Base-by-base conservation (phyloP, 371 early-diverging fungal genomes). In the Apophysomyces trapeziformis region DNA sequence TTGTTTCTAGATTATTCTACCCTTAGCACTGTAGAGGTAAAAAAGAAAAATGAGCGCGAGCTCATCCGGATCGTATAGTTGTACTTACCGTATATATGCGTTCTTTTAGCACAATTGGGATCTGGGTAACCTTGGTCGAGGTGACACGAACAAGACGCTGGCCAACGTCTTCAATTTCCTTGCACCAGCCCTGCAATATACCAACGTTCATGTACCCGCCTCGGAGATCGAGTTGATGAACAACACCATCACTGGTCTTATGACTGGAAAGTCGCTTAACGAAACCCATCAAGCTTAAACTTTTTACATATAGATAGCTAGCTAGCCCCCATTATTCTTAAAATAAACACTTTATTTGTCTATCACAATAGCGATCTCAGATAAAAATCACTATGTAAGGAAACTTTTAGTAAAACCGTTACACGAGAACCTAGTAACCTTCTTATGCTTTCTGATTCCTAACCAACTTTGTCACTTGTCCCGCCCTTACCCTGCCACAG, bases 81-180 rank as follows among this genome's bases (percentile, higher is more conserved):
- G 5, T 39, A 9, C 60, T 45, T 13, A 21, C 18, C 4, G 14
- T 26, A 13, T 57, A 9, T 18, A 7, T 3, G 32, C 32, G 32
- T 26, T 26, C 38, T 11, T 13, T 21, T 60, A 74, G 68, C 41
- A 73, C 26, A 84, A 84, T 76, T 90, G 86, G 87, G 86, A 80
- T 41, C 76, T 90, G 16, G 85, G 86, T n/a, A 79, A 73, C 68
- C 66, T 89, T 65, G 88, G 88, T 8, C 79, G 79, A 44, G 70
- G 70, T 58, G 89, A 89, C 62, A 65, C 73, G 9, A 71, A 78
- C 67, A 67, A 64, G 47, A 66, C 70, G 41, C 43, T 69, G 47
- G 68, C 71, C 41, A 84, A 82, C 44, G 78, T 82, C 36, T 82
- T 75, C 56, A 60, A 65, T 5, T 61, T 72, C 41, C 69, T 74